Conservation (phyloP, 139 green algal species). For the Chlorella sp. region DNA sequence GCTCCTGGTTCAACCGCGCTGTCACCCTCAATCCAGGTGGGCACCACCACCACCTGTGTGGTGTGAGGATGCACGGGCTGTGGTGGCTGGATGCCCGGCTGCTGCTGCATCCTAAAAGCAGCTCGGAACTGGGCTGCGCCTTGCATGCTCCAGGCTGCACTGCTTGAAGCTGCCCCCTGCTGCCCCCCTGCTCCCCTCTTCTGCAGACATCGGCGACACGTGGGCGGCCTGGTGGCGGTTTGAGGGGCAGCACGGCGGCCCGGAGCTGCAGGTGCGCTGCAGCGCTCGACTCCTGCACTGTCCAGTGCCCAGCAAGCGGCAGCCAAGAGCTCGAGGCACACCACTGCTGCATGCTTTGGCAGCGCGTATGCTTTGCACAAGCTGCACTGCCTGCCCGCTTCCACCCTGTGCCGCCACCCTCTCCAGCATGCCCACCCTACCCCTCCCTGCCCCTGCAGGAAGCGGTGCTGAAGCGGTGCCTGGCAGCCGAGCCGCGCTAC, state of each 20-base stretch:
- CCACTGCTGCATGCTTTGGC: too few species aligned
- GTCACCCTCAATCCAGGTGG: constrained; percentile 80
- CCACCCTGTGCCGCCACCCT: too few species aligned
- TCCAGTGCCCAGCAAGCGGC: too few species aligned
- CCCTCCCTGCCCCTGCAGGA: too few species aligned
- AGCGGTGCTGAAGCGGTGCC: constrained; percentile 45
- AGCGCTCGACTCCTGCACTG: too few species aligned
- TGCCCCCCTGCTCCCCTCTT: background rate
- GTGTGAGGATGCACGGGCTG: too few species aligned
- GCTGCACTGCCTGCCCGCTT: too few species aligned
- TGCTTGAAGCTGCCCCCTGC: background rate
- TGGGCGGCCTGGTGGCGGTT: constrained; percentile 90
- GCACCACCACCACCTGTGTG: constrained; percentile 44
- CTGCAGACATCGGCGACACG: constrained; percentile 80
- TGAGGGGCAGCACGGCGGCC: constrained; percentile 64
- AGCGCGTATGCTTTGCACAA: too few species aligned
- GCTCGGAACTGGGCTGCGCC: background rate
- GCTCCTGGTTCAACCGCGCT: constrained; percentile 87
- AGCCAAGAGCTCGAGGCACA: too few species aligned
- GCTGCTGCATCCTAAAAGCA: too few species aligned
- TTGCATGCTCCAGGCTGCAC: background rate
- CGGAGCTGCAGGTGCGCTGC: constrained; percentile 34
- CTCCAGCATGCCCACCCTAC: too few species aligned
- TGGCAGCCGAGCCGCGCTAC: constrained; percentile 81
- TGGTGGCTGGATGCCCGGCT: too few species aligned